Conservation (phyloP, 2,329 filamentous ascomycete genomes). For the Penicillium vulpinum region DNA sequence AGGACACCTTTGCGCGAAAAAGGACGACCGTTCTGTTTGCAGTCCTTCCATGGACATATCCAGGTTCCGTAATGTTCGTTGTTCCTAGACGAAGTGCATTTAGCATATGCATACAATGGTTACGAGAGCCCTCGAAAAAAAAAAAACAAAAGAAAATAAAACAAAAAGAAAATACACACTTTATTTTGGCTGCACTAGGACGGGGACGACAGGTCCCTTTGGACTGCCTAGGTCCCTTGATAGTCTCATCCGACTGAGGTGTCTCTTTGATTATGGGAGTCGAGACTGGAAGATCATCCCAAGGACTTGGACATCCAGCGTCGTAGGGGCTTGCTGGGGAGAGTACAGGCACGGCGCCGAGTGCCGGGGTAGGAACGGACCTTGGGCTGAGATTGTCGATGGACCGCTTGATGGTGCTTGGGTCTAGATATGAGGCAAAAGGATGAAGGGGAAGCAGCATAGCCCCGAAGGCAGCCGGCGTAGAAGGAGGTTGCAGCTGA, state of each 20-base stretch:
- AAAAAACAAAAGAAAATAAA: background rate
- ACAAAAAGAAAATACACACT: background rate
- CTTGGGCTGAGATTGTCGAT: background rate
- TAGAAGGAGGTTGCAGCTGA: background rate
- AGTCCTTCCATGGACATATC: slow-evolving; percentile 6
- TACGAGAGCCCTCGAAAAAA: background rate
- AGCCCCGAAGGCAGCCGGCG: background rate
- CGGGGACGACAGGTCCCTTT: background rate
- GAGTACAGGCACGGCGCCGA: background rate
- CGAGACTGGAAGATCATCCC: background rate
- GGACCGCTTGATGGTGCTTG: background rate
- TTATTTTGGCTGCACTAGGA: background rate
- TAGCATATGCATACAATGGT: background rate
- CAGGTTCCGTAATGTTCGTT: background rate
- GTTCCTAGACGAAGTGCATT: background rate
- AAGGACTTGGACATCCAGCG: background rate
- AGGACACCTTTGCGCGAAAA: slow-evolving; percentile 9
- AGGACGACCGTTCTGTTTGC: background rate
- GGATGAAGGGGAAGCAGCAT: background rate
- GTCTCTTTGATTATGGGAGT: background rate
- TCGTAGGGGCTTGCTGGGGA: slow-evolving; percentile 1
- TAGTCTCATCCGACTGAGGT: too few relatives aligned
- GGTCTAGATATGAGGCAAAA: background rate
- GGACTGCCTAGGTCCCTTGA: background rate
- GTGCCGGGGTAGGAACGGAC: background rate